Evolutionary conservation across 352 stramenopile species (phyloP), one percentile per base, ranked within the genome.

Genomic region (Albugo laibachii): DNA sequence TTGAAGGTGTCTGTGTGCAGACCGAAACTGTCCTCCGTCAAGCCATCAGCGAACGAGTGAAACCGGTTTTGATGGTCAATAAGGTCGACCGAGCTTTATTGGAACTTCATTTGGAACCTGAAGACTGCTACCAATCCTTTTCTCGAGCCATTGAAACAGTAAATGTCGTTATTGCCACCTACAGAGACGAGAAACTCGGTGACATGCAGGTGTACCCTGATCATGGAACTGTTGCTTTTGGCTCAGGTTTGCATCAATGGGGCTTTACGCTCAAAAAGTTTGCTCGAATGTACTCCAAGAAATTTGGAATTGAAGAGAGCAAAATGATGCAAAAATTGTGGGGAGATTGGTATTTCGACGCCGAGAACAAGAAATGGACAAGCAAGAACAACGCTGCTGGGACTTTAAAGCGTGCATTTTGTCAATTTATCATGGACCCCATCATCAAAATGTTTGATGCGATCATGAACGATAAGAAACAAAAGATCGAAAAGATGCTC

Each of bases 251-350:
- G 40, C 95, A 99, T 72, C 93, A 98, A 69, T 99, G 96, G 96
- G 95, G 93, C 61, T 99, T 99, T 76, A 99, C 95, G 31, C 72
- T 99, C 11, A 97, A 98, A 80, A 94, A 94, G 63, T 99, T 99
- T 54, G 95, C 95, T 57, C 82, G 85, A 52, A 95, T 98, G 40
- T 99, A 99, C 75, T 92, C 89, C 34, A 77, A 92, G 51, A 99
- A 99, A 83, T 99, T 99, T 66, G 91, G 91, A 54, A 97, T 97
- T 66, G 81, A 93, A 52, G 92, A 98, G 61, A 68, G 88, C 2
- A 98, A 98, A 74, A 99, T 99, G 95, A 98, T 98, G 91, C 60
- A 93, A 55, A 97, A 98, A 73, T 85, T 99, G 47, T 99, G 96
- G 96, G 96, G 95, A 56, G 93, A 99, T 72, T 98, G 92, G 88